Evolutionary conservation across 805 yeast genomes (phyloP).

Genomic region (Isabelozyma heimii): DNA sequence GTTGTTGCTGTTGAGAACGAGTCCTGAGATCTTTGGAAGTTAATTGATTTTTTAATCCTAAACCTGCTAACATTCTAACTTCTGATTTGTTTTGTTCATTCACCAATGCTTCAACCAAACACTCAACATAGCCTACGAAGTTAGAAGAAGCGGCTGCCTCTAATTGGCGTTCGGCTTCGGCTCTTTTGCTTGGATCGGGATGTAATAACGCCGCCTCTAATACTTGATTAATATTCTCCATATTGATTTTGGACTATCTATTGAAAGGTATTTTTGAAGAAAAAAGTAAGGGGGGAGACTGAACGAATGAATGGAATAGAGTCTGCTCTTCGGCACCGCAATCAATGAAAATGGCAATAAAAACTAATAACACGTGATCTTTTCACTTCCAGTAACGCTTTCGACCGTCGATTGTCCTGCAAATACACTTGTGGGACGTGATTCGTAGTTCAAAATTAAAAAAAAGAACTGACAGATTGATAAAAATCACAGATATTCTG

Average conservation of each 20-base stretch:
- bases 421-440: no score
- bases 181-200: constrained; percentile 63
- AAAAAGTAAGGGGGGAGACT: not conserved
- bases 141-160: constrained; percentile 67
- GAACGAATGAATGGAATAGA: not conserved
- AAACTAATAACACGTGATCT: no score
- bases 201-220: constrained; percentile 78
- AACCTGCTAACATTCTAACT: constrained; percentile 88
- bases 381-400: no score
- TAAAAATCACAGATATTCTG: no score
- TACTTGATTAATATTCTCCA: constrained; percentile 61
- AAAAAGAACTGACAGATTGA: not conserved
- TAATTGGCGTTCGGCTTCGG: constrained; percentile 77
- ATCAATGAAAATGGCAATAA: no score
- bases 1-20: constrained; percentile 56
- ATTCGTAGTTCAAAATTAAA: not conserved
- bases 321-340: no score
- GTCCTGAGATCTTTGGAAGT: constrained; percentile 74
- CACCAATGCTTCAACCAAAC: constrained; percentile 69
- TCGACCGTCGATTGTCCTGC: no score
- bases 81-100: constrained; percentile 65
- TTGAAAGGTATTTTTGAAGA: not conserved
- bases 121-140: constrained; percentile 70
- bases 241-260: constrained; percentile 10
- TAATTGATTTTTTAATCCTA: constrained; percentile 83